Evolutionary conservation across 2,329 filamentous ascomycete species (phyloP).

Genomic region (Penicillium glabrum): DNA sequence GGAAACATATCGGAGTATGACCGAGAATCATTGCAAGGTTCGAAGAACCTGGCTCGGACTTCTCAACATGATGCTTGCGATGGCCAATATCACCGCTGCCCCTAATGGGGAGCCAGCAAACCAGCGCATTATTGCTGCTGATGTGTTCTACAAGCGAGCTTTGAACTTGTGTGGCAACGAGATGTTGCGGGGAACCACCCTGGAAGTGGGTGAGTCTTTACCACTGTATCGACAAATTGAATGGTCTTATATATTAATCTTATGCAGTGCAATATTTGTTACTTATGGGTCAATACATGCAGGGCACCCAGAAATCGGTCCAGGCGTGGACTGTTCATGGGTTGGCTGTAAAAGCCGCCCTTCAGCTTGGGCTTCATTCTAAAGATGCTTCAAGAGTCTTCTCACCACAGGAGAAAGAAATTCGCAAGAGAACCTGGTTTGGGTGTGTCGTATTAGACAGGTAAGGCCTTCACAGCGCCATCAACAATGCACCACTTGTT

Average conservation of each 20-base stretch:
- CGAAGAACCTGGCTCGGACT: neutral
- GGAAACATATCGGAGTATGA: neutral
- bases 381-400: neutral
- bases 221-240: neutral
- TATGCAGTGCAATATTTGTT: neutral
- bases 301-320: neutral
- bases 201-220: neutral
- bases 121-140: neutral
- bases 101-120: neutral
- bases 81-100: neutral
- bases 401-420: neutral
- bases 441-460: neutral
- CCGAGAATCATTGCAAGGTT: neutral
- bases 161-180: neutral
- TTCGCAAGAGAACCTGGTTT: neutral
- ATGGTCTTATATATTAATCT: neutral
- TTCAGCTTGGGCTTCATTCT: neutral
- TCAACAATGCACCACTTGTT: neutral
- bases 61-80: neutral
- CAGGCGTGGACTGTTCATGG: conserved; percentile 1
- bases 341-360: neutral
- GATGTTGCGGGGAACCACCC: neutral
- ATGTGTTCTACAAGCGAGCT: neutral
- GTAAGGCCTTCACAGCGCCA: neutral
- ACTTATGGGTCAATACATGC: neutral